These are phyloP conservation scores for Termitomyces heimii DNA, from an alignment of 768 basidiomycete species.

Conservation along the genomic window DNA sequence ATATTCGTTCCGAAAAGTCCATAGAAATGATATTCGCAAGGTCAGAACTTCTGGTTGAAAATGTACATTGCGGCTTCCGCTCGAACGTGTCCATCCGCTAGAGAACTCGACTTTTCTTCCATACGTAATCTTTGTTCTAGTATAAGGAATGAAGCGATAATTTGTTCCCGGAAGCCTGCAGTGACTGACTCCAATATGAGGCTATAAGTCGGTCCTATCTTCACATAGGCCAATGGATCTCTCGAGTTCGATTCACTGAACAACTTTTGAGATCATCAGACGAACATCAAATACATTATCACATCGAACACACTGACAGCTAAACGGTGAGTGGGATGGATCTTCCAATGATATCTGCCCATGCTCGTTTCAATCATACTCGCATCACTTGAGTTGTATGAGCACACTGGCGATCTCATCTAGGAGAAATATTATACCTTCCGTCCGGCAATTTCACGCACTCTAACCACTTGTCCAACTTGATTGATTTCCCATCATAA, in stretches of 20 bases:
- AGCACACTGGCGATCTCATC: not conserved
- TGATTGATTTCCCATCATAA: constrained; percentile 12
- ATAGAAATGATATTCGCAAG: not conserved
- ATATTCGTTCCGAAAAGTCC: not conserved
- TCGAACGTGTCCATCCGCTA: constrained; percentile 1
- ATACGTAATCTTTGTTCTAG: constrained; percentile 4
- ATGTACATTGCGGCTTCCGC: not conserved
- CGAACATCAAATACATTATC: not conserved
- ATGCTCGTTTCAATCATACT: not conserved
- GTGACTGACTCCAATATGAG: constrained; percentile 5
- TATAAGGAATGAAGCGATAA: constrained; percentile 5
- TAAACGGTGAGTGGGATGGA: not conserved
- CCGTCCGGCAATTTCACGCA: constrained; percentile 9
- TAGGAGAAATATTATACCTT: not conserved
- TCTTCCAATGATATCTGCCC: constrained; percentile 1
- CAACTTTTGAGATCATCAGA: not conserved
- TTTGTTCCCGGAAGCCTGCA: not conserved
- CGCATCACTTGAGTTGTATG: not conserved
- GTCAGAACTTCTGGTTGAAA: too few species aligned
- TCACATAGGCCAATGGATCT: not conserved
- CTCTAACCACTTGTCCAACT: constrained; percentile 19
- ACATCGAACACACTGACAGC: not conserved
- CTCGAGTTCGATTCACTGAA: not conserved
- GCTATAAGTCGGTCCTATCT: not conserved
- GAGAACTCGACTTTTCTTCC: constrained; percentile 1